A percentile compares a stretch with the other conserved stretches of the same genome.
Evolutionary conservation across 2,329 filamentous ascomycete species (phyloP).

Genomic region (Ceratocystis lukuohia): DNA sequence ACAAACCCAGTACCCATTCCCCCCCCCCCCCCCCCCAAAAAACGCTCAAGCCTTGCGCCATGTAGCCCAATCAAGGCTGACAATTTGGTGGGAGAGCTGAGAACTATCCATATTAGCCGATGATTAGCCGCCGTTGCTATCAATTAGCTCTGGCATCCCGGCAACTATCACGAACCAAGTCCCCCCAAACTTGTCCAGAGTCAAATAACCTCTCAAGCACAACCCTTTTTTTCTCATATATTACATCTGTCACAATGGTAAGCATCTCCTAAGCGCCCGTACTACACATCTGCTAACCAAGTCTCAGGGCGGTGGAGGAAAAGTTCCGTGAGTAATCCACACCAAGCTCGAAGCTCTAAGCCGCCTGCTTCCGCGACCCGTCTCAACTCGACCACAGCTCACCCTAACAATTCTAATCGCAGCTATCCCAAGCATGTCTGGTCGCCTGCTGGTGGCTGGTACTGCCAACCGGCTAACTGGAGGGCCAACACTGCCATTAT

Average conservation of each 20-base stretch:
- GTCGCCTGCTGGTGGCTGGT: slow-evolving; percentile 97
- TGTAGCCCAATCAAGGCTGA: slow-evolving; percentile 13
- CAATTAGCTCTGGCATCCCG: slow-evolving; percentile 2
- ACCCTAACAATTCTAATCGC: slow-evolving; percentile 19
- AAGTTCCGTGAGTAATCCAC: slow-evolving; percentile 18
- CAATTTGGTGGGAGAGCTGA: neutral
- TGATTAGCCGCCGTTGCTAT: slow-evolving; percentile 7
- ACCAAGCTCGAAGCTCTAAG: neutral
- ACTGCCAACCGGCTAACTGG: slow-evolving; percentile 90
- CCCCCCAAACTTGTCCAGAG: neutral
- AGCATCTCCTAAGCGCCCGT: neutral
- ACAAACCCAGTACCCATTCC: too few relatives aligned
- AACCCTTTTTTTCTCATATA: neutral
- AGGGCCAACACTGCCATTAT: slow-evolving; percentile 76
- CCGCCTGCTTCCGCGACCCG: neutral
- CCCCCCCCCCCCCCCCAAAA: neutral
- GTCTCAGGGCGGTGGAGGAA: slow-evolving; percentile 13
- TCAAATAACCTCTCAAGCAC: neutral
- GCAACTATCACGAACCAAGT: neutral
- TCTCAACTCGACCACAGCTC: neutral
- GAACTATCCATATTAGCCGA: neutral
- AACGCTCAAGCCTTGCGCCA: slow-evolving; percentile 8
- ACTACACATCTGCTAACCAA: neutral
- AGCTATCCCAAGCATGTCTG: slow-evolving; percentile 99
- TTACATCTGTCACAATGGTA: slow-evolving; percentile 3